These are phyloP conservation scores for Trebouxia sp. DNA, from an alignment of 139 green algal species.

Conservation along the genomic window DNA sequence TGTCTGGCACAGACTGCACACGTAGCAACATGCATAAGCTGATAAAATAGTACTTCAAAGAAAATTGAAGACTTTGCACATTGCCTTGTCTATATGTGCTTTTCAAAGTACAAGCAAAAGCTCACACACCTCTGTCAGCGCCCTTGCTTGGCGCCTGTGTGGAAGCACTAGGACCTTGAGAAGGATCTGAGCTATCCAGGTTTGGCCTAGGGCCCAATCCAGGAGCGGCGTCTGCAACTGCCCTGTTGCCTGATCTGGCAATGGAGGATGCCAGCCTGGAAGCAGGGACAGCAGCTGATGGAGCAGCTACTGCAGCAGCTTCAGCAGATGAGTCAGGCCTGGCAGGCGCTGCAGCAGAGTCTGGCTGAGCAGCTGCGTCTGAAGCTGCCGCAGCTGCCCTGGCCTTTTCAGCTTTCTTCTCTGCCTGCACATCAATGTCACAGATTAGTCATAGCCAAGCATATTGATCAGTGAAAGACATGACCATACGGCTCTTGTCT, in stretches of 20 bases:
- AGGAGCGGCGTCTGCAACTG: not conserved
- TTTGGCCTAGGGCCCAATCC: not conserved
- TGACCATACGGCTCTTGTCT: too few species aligned
- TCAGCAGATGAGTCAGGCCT: not conserved
- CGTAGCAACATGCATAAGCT: too few species aligned
- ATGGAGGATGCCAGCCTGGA: not conserved
- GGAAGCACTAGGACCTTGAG: not conserved
- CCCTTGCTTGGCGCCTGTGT: too few species aligned
- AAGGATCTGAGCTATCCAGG: too few species aligned
- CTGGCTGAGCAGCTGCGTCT: not conserved
- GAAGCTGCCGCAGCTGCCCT: not conserved
- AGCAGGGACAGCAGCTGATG: not conserved
- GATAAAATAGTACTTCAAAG: too few species aligned
- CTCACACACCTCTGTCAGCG: too few species aligned
- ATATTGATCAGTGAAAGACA: too few species aligned
- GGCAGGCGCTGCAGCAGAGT: not conserved
- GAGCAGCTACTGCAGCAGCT: not conserved
- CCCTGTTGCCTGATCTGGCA: not conserved
- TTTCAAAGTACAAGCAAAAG: too few species aligned
- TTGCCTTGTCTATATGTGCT: too few species aligned
- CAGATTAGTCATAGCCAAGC: too few species aligned
- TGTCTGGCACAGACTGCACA: too few species aligned
- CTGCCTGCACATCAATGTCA: not conserved
- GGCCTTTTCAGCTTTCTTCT: conserved; percentile 19
- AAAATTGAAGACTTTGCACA: too few species aligned